Conservation (phyloP, 371 early-diverging fungal genomes). For the Fennellomyces sp. region DNA sequence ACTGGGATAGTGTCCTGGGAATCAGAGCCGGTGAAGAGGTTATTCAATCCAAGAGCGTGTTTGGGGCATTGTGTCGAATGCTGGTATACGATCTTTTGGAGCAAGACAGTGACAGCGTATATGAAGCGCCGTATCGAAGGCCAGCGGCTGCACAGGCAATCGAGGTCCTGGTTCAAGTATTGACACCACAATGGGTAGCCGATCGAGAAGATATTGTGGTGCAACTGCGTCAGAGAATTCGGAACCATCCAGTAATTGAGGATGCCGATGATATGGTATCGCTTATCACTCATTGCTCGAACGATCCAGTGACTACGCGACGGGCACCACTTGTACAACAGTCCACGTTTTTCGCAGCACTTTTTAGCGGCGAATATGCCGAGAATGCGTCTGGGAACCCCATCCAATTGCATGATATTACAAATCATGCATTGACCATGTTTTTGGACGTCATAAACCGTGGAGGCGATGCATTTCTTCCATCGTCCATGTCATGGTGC, state of each 20-base stretch:
- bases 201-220: background rate
- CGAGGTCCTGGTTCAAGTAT: conserved; percentile 15
- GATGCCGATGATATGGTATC: background rate
- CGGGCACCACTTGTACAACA: conserved; percentile 12
- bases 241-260: background rate
- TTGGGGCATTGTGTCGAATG: conserved; percentile 39
- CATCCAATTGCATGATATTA: conserved; percentile 31
- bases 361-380: conserved; percentile 26
- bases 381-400: conserved; percentile 17
- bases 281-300: conserved; percentile 23
- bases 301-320: conserved; percentile 7
- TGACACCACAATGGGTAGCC: background rate
- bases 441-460: conserved; percentile 1
- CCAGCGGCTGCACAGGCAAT: conserved; percentile 38
- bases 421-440: conserved; percentile 4
- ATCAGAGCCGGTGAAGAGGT: conserved; percentile 7
- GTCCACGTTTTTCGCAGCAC: conserved; percentile 31
- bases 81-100: conserved; percentile 32
- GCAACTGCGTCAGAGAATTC: background rate
- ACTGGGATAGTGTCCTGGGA: background rate
- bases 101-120: background rate
- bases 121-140: conserved; percentile 18
- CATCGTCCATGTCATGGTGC: conserved; percentile 17
- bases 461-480: background rate
- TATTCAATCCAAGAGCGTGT: conserved; percentile 9